Conservation (phyloP, 192 early-diverging fungal species). For the Backusella circina region DNA sequence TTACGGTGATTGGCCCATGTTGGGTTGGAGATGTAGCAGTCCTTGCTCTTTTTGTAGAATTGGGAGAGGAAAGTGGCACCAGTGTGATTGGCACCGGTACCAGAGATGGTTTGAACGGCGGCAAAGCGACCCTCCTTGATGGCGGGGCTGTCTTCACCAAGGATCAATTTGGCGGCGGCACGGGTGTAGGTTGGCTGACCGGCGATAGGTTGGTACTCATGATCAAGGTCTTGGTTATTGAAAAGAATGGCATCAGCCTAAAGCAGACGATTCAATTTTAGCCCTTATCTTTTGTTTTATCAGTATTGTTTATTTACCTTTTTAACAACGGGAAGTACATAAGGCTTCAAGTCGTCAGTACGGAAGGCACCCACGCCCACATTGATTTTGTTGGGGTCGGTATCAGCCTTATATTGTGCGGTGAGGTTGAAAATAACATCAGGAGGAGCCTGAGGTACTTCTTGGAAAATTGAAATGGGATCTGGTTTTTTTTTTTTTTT, state of each 20-base stretch:
- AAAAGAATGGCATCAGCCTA: constrained; percentile 76
- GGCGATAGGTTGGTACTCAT: constrained; percentile 93
- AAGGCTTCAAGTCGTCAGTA: constrained; percentile 89
- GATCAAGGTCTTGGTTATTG: constrained; percentile 68
- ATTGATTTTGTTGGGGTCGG: constrained; percentile 80
- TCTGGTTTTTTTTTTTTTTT: too few relatives aligned
- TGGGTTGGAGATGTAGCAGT: constrained; percentile 88
- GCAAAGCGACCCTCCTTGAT: constrained; percentile 29
- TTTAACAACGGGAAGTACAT: constrained; percentile 89
- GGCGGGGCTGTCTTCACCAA: constrained; percentile 65
- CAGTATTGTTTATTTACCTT: constrained; percentile 59
- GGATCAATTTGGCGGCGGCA: constrained; percentile 79
- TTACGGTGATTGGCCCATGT: constrained; percentile 95
- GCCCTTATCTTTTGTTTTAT: background rate
- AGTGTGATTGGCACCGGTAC: constrained; percentile 87
- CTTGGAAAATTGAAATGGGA: constrained; percentile 46
- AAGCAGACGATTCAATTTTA: background rate
- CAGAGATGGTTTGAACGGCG: constrained; percentile 89
- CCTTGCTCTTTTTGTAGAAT: constrained; percentile 60
- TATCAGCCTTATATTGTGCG: constrained; percentile 79
- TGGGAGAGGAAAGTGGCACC: constrained; percentile 80
- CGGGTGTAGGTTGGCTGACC: constrained; percentile 76
- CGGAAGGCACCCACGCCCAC: constrained; percentile 96
- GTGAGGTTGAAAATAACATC: constrained; percentile 92
- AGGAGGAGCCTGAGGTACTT: constrained; percentile 63